Conservation (phyloP, 768 basidiomycete genomes). For the Hericium erinaceus region DNA sequence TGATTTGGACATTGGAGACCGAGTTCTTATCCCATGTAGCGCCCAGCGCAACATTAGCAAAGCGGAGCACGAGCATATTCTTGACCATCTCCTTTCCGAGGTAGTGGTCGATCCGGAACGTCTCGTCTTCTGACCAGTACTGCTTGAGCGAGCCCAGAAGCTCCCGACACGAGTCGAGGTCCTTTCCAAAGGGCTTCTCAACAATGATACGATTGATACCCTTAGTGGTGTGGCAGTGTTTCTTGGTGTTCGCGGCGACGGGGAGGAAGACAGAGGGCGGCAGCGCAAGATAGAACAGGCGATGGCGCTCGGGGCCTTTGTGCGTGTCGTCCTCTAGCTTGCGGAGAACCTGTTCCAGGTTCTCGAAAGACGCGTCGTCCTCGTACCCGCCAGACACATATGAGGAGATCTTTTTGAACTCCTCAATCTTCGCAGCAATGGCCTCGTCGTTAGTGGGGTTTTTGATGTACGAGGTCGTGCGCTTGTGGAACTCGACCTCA, state of each 20-base stretch:
- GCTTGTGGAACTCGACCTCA: slow-evolving; percentile 72
- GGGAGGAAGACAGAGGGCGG: slow-evolving; percentile 95
- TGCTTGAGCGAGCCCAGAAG: slow-evolving; percentile 73
- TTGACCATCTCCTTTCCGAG: slow-evolving; percentile 99
- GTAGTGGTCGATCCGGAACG: slow-evolving; percentile 98
- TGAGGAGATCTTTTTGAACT: slow-evolving; percentile 73
- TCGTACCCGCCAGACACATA: slow-evolving; percentile 91
- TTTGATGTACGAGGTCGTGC: slow-evolving; percentile 82
- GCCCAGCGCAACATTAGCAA: slow-evolving; percentile 87
- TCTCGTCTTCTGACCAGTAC: slow-evolving; percentile 94
- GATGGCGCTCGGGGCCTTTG: slow-evolving; percentile 54
- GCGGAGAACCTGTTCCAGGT: slow-evolving; percentile 66
- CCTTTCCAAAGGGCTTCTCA: slow-evolving; percentile 98
- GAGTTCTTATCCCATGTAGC: slow-evolving; percentile 94
- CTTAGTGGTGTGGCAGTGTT: slow-evolving; percentile 61
- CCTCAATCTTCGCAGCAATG: slow-evolving; percentile 52
- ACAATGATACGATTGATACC: slow-evolving; percentile 91
- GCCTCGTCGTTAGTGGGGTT: slow-evolving; percentile 52
- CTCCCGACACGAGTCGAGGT: slow-evolving; percentile 72
- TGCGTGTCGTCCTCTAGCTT: slow-evolving; percentile 64
- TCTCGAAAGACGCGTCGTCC: slow-evolving; percentile 67
- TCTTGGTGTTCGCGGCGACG: slow-evolving; percentile 76
- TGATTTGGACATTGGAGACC: slow-evolving; percentile 95
- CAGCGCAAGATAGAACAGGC: slow-evolving; percentile 94
- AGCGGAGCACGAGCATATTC: slow-evolving; percentile 91